A percentile compares a stretch with the other conserved stretches of the same genome.
Conservation (phyloP, 169 alveolate species). For the Babesia microti region DNA sequence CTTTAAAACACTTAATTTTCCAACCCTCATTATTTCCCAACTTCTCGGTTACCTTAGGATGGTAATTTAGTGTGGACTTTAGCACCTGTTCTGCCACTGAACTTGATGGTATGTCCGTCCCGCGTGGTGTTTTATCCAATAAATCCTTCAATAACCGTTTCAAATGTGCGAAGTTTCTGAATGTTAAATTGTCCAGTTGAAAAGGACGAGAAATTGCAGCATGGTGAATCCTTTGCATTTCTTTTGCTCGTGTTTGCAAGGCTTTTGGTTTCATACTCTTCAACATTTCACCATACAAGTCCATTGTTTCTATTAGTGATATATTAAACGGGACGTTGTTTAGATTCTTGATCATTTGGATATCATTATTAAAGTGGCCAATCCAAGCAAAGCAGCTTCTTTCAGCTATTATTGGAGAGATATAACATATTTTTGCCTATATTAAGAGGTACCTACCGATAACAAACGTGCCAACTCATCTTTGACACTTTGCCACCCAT, state of each 20-base stretch:
- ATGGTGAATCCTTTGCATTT: slow-evolving; percentile 32
- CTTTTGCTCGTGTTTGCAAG: slow-evolving; percentile 31
- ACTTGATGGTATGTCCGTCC: slow-evolving; percentile 18
- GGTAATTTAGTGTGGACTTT: slow-evolving; percentile 9
- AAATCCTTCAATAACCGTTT: slow-evolving; percentile 19
- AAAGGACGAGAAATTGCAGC: slow-evolving; percentile 34
- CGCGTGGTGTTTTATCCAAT: slow-evolving; percentile 16
- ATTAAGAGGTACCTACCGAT: background rate
- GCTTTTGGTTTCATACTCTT: slow-evolving; percentile 32
- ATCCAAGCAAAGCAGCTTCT: slow-evolving; percentile 40
- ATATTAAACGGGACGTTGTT: slow-evolving; percentile 9
- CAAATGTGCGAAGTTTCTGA: slow-evolving; percentile 35
- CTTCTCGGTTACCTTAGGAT: slow-evolving; percentile 34
- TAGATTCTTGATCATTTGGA: slow-evolving; percentile 15
- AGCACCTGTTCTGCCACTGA: slow-evolving; percentile 39
- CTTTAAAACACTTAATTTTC: slow-evolving; percentile 20
- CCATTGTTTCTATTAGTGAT: slow-evolving; percentile 15
- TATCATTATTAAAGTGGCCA: slow-evolving; percentile 14
- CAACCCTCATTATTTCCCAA: slow-evolving; percentile 25
- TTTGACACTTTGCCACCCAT: slow-evolving; percentile 30
- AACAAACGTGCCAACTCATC: slow-evolving; percentile 18
- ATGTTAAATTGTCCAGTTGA: slow-evolving; percentile 9
- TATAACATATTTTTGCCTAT: slow-evolving; percentile 30
- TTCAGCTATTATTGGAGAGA: slow-evolving; percentile 26
- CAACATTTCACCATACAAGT: slow-evolving; percentile 19